Conservation (phyloP, 495 filamentous ascomycete genomes). For the Parachaetomium inaequale region DNA sequence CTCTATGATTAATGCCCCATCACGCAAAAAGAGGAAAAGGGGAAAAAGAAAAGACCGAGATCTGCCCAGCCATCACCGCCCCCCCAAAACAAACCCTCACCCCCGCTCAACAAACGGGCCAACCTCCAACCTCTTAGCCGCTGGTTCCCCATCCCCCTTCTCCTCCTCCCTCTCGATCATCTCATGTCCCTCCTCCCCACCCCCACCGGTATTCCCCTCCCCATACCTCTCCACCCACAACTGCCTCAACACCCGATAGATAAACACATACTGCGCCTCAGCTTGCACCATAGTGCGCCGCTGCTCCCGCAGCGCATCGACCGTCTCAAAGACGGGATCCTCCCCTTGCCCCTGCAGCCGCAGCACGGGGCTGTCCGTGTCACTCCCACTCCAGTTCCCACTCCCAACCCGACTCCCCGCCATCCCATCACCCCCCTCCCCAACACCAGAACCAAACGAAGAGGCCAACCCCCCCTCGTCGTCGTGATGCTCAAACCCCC, state of each 20-base stretch:
- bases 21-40: neutral
- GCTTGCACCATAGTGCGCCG: slow-evolving; percentile 95
- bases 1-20: neutral
- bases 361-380: slow-evolving; percentile 5
- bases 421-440: neutral
- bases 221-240: slow-evolving; percentile 59
- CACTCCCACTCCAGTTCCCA: neutral
- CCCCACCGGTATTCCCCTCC: slow-evolving; percentile 23
- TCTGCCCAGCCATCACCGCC: neutral
- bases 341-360: neutral
- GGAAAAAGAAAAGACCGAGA: neutral
- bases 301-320: slow-evolving; percentile 81
- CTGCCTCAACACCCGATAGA: slow-evolving; percentile 83
- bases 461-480: neutral
- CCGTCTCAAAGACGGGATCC: slow-evolving; percentile 61
- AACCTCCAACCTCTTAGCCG: slow-evolving; percentile 48
- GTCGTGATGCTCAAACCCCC: slow-evolving; percentile 54
- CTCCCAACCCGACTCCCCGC: neutral
- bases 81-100: neutral
- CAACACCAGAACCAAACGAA: neutral
- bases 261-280: slow-evolving; percentile 78
- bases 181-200: slow-evolving; percentile 45
- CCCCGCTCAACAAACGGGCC: slow-evolving; percentile 31
- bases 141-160: slow-evolving; percentile 33
- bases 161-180: slow-evolving; percentile 39